Evolutionary conservation across 768 basidiomycete species (phyloP).

Genomic region (button mushroom (Agaricus bisporus)): DNA sequence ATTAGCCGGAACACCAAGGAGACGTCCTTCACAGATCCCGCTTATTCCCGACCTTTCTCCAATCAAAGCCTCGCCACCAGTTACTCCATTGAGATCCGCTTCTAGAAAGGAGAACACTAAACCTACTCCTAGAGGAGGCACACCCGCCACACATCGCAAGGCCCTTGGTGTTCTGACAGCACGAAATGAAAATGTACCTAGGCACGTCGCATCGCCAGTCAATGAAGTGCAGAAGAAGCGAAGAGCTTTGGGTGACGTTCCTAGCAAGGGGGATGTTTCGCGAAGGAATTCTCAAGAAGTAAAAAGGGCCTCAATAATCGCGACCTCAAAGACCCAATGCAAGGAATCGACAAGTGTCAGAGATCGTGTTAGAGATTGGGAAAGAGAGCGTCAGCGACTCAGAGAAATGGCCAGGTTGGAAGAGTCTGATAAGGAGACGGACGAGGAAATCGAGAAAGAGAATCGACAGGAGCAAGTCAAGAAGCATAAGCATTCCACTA

Average conservation of each 20-base stretch:
- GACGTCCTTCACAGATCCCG: conserved; percentile 25
- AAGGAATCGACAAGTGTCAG: conserved; percentile 43
- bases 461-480: conserved; percentile 23
- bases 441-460: conserved; percentile 34
- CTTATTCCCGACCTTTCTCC: conserved; percentile 38
- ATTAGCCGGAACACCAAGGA: conserved; percentile 27
- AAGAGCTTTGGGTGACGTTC: conserved; percentile 6
- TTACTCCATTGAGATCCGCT: conserved; percentile 27
- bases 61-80: conserved; percentile 47
- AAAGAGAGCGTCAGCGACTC: conserved; percentile 61
- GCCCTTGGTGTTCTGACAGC: conserved; percentile 10
- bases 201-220: conserved; percentile 7
- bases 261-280: conserved; percentile 5
- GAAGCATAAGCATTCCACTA: conserved; percentile 16
- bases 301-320: conserved; percentile 11
- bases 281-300: conserved; percentile 10
- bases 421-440: conserved; percentile 48
- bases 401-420: conserved; percentile 62
- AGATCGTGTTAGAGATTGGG: conserved; percentile 72
- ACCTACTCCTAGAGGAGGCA: conserved; percentile 19
- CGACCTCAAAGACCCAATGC: conserved; percentile 14
- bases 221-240: conserved; percentile 13
- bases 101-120: conserved; percentile 36
- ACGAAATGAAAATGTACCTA: conserved; percentile 9
- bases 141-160: conserved; percentile 4